Evolutionary conservation across 2,329 filamentous ascomycete species (phyloP), one percentile per base, ranked within the genome.

Genomic region (Botrytis galanthina): DNA sequence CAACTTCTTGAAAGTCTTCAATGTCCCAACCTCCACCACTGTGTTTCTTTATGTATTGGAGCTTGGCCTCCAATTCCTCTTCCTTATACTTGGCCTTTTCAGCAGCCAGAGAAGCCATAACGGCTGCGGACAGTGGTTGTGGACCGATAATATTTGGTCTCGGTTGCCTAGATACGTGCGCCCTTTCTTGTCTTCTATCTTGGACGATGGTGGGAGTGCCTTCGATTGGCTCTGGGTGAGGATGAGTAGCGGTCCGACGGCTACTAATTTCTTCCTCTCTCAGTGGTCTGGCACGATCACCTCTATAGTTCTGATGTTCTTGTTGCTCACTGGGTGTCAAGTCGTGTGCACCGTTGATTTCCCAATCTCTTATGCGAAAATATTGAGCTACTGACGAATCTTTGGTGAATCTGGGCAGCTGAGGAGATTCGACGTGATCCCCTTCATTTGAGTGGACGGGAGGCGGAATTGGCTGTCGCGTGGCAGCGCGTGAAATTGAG

Each of bases 151-250:
- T n/a, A 1, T 39, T 16, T 14, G 32, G 22, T 39, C 5, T 8
- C 1, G 12, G 6, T 6, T 6, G 35, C 3, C 9, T 32, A 32
- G 29, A 9, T 1, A 2, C 20, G 4, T 16, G 39, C 8, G n/a
- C 26, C 16, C 8, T 37, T 9, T 44, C 14, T 29, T 42, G 26
- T 22, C 16, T 20, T 20, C 16, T 22, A 10, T 14, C 26, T 64
- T 39, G 26, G 1, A 54, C 3, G 26, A 1, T 8, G 26, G 3
- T 8, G 5, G 0, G 51, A 18, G 5, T 54, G 8, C 16, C 16
- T 1, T 29, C 22, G 10, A n/a, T 2, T 37, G 32, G 20, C 20
- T 6, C 12, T 51, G 26, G 12, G 4, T n/a, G 22, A 3, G 10
- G 10, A 14, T n/a, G 48, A n/a, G 1, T 16, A 51, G 26, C 22